These are phyloP conservation scores for Lasiosphaeria miniovina DNA, from an alignment of 495 filamentous ascomycete genomes.

Conservation along the genomic window DNA sequence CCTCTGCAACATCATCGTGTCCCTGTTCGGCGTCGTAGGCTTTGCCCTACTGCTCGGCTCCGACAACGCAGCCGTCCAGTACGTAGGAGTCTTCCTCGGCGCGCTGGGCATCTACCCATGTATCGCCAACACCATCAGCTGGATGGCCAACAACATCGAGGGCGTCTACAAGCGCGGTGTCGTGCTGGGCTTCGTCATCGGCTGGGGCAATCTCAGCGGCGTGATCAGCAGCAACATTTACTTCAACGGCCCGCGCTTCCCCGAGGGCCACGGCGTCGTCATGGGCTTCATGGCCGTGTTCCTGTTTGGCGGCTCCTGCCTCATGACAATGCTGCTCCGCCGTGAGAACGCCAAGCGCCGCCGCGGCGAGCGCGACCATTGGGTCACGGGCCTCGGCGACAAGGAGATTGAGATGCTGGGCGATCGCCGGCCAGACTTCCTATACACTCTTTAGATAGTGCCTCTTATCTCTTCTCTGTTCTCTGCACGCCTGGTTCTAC, in stretches of 20 bases:
- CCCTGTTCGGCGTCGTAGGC: slow-evolving; percentile 69
- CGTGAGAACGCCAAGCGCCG: slow-evolving; percentile 60
- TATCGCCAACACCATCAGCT: slow-evolving; percentile 88
- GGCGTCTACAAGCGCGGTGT: slow-evolving; percentile 92
- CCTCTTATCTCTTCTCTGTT: no score
- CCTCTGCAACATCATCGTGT: slow-evolving; percentile 73
- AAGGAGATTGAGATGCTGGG: slow-evolving; percentile 63
- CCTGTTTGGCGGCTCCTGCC: slow-evolving; percentile 50
- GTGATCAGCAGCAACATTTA: slow-evolving; percentile 75
- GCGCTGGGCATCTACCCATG: slow-evolving; percentile 90
- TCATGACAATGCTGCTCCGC: slow-evolving; percentile 64
- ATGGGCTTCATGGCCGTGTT: slow-evolving; percentile 50
- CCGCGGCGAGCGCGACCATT: slow-evolving; percentile 66
- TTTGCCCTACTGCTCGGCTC: slow-evolving; percentile 74
- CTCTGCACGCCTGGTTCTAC: no score
- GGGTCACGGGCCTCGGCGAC: slow-evolving; percentile 57
- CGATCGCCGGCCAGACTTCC: slow-evolving; percentile 73
- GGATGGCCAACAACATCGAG: slow-evolving; percentile 86
- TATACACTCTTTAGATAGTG: slow-evolving; percentile 54
- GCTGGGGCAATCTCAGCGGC: slow-evolving; percentile 92
- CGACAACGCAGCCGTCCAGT: slow-evolving; percentile 61
- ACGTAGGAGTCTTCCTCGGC: slow-evolving; percentile 80
- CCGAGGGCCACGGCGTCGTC: slow-evolving; percentile 45
- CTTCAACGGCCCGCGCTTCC: slow-evolving; percentile 43
- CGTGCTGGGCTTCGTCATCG: slow-evolving; percentile 80